Base-by-base conservation (phyloP, 306 rosid genomes). In the Dryas alaskensis region DNA sequence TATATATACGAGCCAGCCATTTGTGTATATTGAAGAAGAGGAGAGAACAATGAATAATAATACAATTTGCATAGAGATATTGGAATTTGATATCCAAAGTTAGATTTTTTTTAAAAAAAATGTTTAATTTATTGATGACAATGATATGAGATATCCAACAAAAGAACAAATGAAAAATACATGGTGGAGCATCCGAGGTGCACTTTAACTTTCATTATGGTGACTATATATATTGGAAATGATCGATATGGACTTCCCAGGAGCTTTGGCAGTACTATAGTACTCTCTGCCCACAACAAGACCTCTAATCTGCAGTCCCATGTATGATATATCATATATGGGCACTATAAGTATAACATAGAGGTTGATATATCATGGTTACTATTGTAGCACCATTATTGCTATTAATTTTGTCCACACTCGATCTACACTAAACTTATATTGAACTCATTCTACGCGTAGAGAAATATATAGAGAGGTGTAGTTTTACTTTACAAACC, bases 171-270 rank as follows among this genome's bases (percentile, higher is more conserved):
- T 31, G 37, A 31, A 31, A 31, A 31, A 31, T 31, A 31, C 37
- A 31, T 31, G 37, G 37, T 31, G 37, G 54, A 57, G 65, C 75
- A 70, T 70, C 65, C 75, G 8, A 70, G 65, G 74, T 69, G 61
- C 27, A n/a, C 50, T 69, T 68, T 50, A 50, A 50, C 59, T 50
- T 68, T 68, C 46, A 22, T 39, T 22, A 66, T 46, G 22, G 54
- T 22, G 70, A 45, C 43, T 39, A 39, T 59, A 44, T 17, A 63
- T 22, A n/a, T 66, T 47, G 43, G 70, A 45, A 8, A 31, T 31
- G 3, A 46, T 53, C 10, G 53, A 65, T 45, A 65, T 10, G 13
- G 55, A 47, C 53, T 22, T 37, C 55, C 73, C 10, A 40, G 37
- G 51, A 51, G 39, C 10, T 37, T 51, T 37, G 73, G 73, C 43